phyloP scores from a whole-genome alignment of 73 alveolate species.

The Paramecium bursaria region DNA sequence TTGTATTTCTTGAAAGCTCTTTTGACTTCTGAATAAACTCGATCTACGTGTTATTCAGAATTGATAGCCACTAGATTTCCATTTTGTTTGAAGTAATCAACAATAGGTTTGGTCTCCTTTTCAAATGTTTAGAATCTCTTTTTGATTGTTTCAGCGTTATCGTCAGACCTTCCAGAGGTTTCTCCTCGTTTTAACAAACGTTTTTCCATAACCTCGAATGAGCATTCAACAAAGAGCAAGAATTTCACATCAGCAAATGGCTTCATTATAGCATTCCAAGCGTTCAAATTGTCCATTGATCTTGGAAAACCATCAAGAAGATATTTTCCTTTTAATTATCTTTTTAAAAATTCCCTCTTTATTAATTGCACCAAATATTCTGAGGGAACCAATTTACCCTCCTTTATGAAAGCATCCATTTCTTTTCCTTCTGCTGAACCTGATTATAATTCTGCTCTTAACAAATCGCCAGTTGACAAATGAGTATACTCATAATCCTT shows the following conservation, averaged over 20 bases:
- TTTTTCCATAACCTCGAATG: constrained; percentile 90
- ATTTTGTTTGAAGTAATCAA: constrained; percentile 79
- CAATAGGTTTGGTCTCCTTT: constrained; percentile 92
- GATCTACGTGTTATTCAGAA: constrained; percentile 87
- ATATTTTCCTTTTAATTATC: constrained; percentile 39
- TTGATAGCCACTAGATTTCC: constrained; percentile 84
- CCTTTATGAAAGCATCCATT: constrained; percentile 72
- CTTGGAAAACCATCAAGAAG: constrained; percentile 90
- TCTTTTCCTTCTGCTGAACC: constrained; percentile 70
- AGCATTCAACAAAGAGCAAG: constrained; percentile 88
- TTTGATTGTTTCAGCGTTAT: constrained; percentile 95
- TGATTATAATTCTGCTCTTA: constrained; percentile 77
- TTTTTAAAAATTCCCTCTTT: constrained; percentile 37
- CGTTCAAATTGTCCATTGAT: constrained; percentile 82
- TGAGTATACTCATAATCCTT: constrained; percentile 79
- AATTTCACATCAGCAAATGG: constrained; percentile 75
- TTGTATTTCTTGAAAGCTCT: neutral
- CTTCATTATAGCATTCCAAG: constrained; percentile 75
- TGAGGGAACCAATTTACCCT: constrained; percentile 84
- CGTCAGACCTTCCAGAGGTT: constrained; percentile 97
- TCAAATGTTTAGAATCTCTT: constrained; percentile 95
- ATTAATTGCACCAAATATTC: constrained; percentile 51
- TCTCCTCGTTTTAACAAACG: constrained; percentile 93
- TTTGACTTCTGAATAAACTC: constrained; percentile 86
- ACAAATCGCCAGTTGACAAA: constrained; percentile 87